Conservation (phyloP, 2,329 filamentous ascomycete species). For the Xylaria hypoxylon region DNA sequence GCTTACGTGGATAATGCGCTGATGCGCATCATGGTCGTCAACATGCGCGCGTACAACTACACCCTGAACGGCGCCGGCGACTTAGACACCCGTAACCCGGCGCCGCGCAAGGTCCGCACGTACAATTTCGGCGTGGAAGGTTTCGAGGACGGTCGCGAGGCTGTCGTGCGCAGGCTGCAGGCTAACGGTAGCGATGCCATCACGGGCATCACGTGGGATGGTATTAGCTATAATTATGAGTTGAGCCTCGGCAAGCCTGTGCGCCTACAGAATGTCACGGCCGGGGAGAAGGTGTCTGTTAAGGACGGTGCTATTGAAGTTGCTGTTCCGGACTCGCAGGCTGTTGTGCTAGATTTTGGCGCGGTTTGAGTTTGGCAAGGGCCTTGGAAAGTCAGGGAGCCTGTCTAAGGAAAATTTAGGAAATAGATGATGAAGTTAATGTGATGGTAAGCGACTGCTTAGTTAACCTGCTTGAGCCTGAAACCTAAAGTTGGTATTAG, state of each 20-base stretch:
- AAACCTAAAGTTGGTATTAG: not conserved
- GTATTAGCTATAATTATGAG: constrained; percentile 71
- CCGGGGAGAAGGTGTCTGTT: constrained; percentile 57
- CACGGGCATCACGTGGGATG: constrained; percentile 71
- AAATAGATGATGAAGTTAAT: not conserved
- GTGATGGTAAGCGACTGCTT: not conserved
- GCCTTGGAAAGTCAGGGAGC: no score
- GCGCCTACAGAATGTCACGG: constrained; percentile 65
- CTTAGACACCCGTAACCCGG: constrained; percentile 45
- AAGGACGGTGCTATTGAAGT: constrained; percentile 53
- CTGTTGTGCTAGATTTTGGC: constrained; percentile 53
- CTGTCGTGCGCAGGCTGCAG: constrained; percentile 60
- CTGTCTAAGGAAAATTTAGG: no score
- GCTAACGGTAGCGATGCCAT: constrained; percentile 74
- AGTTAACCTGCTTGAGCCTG: not conserved
- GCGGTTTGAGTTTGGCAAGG: constrained; percentile 14
- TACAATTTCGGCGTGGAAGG: constrained; percentile 58
- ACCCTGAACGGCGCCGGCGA: constrained; percentile 57
- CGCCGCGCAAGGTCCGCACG: constrained; percentile 49
- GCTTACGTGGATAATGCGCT: constrained; percentile 61
- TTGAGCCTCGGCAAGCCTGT: constrained; percentile 66
- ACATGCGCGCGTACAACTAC: constrained; percentile 70
- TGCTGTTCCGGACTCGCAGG: constrained; percentile 58
- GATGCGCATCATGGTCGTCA: constrained; percentile 64
- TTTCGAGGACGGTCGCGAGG: constrained; percentile 34